phyloP scores from a whole-genome alignment of 2,329 filamentous ascomycete species.

The Aspergillus udagawae region DNA sequence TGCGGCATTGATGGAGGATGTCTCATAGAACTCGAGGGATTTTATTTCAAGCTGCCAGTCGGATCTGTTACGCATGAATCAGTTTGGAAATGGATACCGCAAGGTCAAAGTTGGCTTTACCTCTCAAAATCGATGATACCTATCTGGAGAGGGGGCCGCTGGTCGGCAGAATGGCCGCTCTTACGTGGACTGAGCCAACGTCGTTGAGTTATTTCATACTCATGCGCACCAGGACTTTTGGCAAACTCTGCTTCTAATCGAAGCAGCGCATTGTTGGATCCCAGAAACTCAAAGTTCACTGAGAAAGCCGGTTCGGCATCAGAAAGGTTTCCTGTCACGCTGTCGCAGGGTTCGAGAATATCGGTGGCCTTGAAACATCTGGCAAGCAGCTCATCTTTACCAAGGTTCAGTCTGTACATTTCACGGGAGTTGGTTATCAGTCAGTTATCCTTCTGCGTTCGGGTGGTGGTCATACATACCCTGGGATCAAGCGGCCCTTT shows the following conservation, averaged over 20 bases:
- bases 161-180: constrained; percentile 16
- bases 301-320: constrained; percentile 31
- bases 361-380: constrained; percentile 25
- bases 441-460: background rate
- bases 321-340: constrained; percentile 16
- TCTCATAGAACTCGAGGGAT: constrained; percentile 34
- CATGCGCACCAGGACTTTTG: constrained; percentile 22
- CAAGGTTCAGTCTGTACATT: constrained; percentile 21
- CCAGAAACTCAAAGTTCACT: constrained; percentile 40
- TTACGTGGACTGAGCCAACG: constrained; percentile 33
- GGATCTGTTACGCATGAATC: constrained; percentile 21
- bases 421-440: constrained; percentile 2
- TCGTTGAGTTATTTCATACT: constrained; percentile 32
- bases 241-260: constrained; percentile 37
- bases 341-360: constrained; percentile 26
- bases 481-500: constrained; percentile 34
- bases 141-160: constrained; percentile 30
- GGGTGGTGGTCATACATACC: constrained; percentile 21
- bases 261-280: constrained; percentile 24
- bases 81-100: background rate
- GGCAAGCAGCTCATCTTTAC: constrained; percentile 23
- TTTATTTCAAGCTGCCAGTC: constrained; percentile 43
- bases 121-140: constrained; percentile 35
- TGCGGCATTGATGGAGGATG: constrained; percentile 21
- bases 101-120: constrained; percentile 16